Conservation (phyloP, 495 filamentous ascomycete species). For the Lophiotrema nucula region DNA sequence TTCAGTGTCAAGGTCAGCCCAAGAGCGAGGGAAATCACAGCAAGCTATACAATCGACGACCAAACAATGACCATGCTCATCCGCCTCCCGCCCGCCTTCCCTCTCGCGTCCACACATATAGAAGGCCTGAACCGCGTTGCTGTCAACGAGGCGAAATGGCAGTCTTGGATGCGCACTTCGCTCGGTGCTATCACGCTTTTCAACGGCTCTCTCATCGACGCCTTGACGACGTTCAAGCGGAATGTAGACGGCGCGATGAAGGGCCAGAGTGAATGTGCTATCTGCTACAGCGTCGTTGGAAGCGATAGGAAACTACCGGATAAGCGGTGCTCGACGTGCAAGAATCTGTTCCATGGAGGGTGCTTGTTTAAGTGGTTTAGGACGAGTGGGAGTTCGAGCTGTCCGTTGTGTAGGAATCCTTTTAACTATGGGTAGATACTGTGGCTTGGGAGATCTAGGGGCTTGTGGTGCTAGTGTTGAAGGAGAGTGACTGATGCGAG, state of each 20-base stretch:
- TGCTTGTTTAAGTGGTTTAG: constrained; percentile 97
- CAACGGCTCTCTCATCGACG: constrained; percentile 81
- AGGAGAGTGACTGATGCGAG: too few relatives aligned
- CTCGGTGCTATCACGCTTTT: constrained; percentile 91
- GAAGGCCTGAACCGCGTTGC: constrained; percentile 76
- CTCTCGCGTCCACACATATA: constrained; percentile 74
- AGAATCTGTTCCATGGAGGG: constrained; percentile 84
- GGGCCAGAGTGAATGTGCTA: constrained; percentile 92
- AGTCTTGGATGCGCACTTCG: constrained; percentile 76
- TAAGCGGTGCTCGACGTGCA: constrained; percentile 89
- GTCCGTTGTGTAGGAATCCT: constrained; percentile 83
- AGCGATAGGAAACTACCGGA: constrained; percentile 83
- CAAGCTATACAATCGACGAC: constrained; percentile 84
- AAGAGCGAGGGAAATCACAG: constrained; percentile 69
- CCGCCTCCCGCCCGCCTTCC: constrained; percentile 74
- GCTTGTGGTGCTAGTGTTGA: too few relatives aligned
- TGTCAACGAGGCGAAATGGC: constrained; percentile 86
- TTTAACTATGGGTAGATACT: constrained; percentile 65
- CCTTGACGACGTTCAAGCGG: constrained; percentile 73
- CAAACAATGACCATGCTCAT: constrained; percentile 75
- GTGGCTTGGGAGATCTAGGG: too few relatives aligned
- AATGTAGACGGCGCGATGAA: constrained; percentile 86
- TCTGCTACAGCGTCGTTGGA: constrained; percentile 92
- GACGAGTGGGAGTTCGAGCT: constrained; percentile 83
- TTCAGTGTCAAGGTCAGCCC: constrained; percentile 70